These are phyloP conservation scores for Chaetothyriales sp. DNA, from an alignment of 2,329 filamentous ascomycete species.

Conservation along the genomic window DNA sequence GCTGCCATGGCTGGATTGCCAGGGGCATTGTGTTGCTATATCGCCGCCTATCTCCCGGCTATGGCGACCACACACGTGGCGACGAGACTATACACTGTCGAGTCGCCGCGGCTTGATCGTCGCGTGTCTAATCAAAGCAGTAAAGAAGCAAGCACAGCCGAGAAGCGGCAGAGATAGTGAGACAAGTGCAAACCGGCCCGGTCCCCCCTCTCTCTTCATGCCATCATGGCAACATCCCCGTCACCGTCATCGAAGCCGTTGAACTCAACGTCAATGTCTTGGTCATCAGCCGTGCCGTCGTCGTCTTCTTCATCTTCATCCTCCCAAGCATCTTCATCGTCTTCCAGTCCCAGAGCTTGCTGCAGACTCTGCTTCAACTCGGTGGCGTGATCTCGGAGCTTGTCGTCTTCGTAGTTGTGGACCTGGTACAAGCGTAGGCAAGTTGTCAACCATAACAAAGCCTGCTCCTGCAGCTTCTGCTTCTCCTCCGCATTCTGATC, in stretches of 20 bases:
- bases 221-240: not conserved
- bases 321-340: slow-evolving; percentile 35
- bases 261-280: slow-evolving; percentile 4
- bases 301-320: slow-evolving; percentile 39
- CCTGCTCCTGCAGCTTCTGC: slow-evolving; percentile 33
- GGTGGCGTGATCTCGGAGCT: slow-evolving; percentile 28
- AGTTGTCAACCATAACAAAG: slow-evolving; percentile 61
- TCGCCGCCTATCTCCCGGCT: not conserved
- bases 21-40: not conserved
- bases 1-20: not conserved
- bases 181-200: not conserved
- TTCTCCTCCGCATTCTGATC: slow-evolving; percentile 23
- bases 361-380: slow-evolving; percentile 40
- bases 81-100: not conserved
- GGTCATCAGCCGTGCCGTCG: slow-evolving; percentile 22
- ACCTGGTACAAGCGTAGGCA: slow-evolving; percentile 63
- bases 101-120: not conserved
- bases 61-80: not conserved
- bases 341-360: slow-evolving; percentile 47
- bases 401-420: slow-evolving; percentile 55
- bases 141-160: not conserved
- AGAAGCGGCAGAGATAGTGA: not conserved
- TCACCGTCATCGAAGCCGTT: not conserved
- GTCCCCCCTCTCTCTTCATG: not conserved
- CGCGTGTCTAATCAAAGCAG: not conserved